Evolutionary conservation across 345 rosid genomes (phyloP).

Genomic region (Microcos paniculata): DNA sequence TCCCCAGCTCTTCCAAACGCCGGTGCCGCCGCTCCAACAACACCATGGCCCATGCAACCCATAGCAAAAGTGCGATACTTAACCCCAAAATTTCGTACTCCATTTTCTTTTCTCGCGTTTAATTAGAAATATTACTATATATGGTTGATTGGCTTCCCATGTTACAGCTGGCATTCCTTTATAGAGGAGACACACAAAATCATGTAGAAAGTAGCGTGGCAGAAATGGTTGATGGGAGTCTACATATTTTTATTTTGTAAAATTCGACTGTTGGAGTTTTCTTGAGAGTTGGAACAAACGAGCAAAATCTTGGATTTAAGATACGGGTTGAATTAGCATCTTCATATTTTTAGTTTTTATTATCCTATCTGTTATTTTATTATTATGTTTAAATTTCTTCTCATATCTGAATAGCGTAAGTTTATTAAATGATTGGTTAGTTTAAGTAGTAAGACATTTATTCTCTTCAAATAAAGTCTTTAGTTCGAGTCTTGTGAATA

Average conservation of each 20-base stretch:
- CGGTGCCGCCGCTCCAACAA: slow-evolving; percentile 41
- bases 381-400: neutral
- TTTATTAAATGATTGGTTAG: too few relatives aligned
- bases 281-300: neutral
- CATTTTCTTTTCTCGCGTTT: slow-evolving; percentile 14
- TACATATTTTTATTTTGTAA: neutral
- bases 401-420: too few relatives aligned
- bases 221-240: neutral
- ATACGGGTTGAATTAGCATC: neutral
- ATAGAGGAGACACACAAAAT: slow-evolving; percentile 11
- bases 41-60: slow-evolving; percentile 41
- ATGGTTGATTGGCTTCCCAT: neutral
- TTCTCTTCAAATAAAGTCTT: too few relatives aligned
- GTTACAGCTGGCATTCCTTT: neutral
- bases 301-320: neutral
- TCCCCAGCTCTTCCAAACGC: slow-evolving; percentile 20
- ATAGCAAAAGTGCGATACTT: slow-evolving; percentile 33
- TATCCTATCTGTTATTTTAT: neutral
- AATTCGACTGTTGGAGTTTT: neutral
- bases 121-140: neutral
- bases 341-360: neutral
- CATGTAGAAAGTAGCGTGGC: neutral
- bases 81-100: slow-evolving; percentile 34
- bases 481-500: too few relatives aligned
- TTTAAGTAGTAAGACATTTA: too few relatives aligned